Evolutionary conservation across 2,329 filamentous ascomycete genomes (phyloP).

Genomic region (Diplodia scrobiculata): DNA sequence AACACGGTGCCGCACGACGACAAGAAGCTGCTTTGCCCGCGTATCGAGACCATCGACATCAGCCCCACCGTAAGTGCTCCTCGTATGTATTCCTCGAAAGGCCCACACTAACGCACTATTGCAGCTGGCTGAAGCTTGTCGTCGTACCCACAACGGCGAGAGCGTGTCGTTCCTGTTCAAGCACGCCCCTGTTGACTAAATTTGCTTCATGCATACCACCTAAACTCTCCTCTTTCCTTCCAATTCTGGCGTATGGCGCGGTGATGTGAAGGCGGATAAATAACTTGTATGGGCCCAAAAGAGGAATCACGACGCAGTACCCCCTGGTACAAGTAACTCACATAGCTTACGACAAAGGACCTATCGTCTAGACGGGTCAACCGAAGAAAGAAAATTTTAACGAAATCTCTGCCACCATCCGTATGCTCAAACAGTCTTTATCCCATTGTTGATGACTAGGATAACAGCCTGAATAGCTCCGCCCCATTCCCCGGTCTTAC

Average conservation of each 20-base stretch:
- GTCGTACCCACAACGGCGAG: conserved; percentile 71
- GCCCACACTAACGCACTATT: conserved; percentile 27
- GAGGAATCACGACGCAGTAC: background rate
- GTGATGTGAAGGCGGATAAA: conserved; percentile 13
- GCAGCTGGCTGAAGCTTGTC: conserved; percentile 68
- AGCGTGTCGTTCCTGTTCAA: conserved; percentile 71
- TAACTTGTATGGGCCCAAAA: background rate
- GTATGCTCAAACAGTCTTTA: background rate
- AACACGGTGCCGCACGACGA: conserved; percentile 83
- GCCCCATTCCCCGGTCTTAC: background rate
- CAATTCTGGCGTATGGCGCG: conserved; percentile 27
- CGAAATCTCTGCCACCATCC: background rate
- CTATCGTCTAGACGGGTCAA: background rate
- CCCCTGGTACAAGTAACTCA: conserved; percentile 3
- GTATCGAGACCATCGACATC: conserved; percentile 89
- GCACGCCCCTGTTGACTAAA: conserved; percentile 60
- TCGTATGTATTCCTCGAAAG: rapidly evolving
- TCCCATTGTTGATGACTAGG: background rate
- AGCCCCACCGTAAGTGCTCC: conserved; percentile 66
- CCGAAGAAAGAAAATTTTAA: background rate
- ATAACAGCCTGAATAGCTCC: background rate
- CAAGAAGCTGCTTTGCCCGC: conserved; percentile 75
- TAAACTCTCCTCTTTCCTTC: background rate
- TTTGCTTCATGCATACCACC: conserved; percentile 1
- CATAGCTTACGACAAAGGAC: background rate